Conservation (phyloP, 352 stramenopile genomes). For the Poterioochromonas sp. region DNA sequence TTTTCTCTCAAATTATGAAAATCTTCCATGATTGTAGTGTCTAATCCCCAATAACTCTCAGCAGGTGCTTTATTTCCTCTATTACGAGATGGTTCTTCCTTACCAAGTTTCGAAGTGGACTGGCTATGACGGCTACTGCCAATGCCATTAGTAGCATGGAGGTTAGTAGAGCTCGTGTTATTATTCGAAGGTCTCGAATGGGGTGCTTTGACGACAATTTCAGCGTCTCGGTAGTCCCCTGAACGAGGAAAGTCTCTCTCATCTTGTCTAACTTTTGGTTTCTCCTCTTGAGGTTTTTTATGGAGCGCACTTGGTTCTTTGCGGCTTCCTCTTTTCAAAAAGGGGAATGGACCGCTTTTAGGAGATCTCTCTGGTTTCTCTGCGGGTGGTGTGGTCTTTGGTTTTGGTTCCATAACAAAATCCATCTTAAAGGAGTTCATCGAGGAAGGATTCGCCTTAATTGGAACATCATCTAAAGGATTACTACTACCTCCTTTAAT, state of each 20-base stretch:
- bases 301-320: neutral
- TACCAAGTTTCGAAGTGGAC: neutral
- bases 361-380: neutral
- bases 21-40: neutral
- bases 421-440: too few relatives aligned
- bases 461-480: too few relatives aligned
- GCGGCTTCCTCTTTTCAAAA: neutral
- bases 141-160: neutral
- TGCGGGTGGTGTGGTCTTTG: too few relatives aligned
- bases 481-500: too few relatives aligned
- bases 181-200: too few relatives aligned
- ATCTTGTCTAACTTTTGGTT: neutral
- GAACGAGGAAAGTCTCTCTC: too few relatives aligned
- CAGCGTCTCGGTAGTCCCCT: too few relatives aligned
- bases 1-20: neutral
- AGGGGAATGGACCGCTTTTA: neutral
- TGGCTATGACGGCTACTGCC: neutral
- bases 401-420: too few relatives aligned
- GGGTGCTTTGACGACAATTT: too few relatives aligned
- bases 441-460: too few relatives aligned
- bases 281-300: neutral
- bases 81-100: neutral
- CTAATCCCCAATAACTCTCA: neutral
- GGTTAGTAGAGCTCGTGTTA: too few relatives aligned
- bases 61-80: neutral